phyloP scores from a whole-genome alignment of 352 stramenopile genomes.

The Pythium guiyangense region DNA sequence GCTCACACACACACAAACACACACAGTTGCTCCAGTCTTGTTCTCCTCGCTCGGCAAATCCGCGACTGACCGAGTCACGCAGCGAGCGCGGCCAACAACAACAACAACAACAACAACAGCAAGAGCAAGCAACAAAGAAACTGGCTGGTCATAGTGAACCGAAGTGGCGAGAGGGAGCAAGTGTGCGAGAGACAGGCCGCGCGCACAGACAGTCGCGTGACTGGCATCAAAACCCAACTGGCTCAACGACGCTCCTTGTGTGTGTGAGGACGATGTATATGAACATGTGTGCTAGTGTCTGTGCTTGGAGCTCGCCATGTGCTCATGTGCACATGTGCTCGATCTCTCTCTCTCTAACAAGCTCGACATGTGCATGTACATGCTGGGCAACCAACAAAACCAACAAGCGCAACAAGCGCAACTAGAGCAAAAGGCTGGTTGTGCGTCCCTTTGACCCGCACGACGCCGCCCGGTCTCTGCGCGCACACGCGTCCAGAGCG shows the following conservation, averaged over 20 bases:
- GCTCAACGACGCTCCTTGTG: background rate
- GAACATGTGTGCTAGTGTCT: no score
- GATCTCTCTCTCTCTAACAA: no score
- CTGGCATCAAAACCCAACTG: background rate
- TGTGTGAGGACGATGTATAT: no score
- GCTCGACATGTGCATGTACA: no score
- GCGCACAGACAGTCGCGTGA: no score
- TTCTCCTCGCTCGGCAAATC: slow-evolving; percentile 23
- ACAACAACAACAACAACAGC: background rate
- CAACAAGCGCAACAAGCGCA: no score
- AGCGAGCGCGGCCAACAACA: slow-evolving; percentile 1
- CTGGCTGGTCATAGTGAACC: background rate
- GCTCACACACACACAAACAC: background rate
- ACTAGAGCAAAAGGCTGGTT: no score
- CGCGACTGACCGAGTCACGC: slow-evolving; percentile 19
- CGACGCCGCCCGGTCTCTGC: background rate
- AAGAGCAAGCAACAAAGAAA: background rate
- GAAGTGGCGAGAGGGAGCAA: background rate
- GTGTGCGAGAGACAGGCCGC: background rate
- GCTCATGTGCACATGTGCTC: no score
- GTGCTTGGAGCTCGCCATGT: no score
- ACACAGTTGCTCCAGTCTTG: background rate
- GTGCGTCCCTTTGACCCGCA: no score
- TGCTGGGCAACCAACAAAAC: no score
- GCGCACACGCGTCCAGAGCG: background rate